phyloP scores from a whole-genome alignment of 176 grass and related monocot genomes.

The Carex littledalei region DNA sequence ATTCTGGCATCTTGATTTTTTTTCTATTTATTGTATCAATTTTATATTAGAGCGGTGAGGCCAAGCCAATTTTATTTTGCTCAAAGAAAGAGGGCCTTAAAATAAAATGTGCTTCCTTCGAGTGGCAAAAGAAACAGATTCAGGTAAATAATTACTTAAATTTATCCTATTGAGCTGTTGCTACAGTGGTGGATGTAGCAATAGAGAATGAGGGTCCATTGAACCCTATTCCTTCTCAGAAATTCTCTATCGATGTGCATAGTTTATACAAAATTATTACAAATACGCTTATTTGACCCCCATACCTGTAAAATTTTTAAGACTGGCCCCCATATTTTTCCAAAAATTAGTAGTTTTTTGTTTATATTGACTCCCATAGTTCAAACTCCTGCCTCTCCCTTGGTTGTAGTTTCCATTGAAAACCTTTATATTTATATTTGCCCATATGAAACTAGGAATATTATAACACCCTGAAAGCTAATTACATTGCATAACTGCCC shows the following conservation, averaged over 20 bases:
- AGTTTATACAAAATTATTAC: background rate
- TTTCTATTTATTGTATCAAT: background rate
- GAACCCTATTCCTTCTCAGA: background rate
- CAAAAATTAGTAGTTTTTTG: background rate
- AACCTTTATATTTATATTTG: background rate
- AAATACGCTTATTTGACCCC: background rate
- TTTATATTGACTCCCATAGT: background rate
- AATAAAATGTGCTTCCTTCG: background rate
- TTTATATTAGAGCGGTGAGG: constrained; percentile 5
- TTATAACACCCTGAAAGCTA: background rate
- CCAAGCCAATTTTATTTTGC: background rate
- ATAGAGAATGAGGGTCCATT: background rate
- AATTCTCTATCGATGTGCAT: background rate
- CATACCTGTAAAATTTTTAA: background rate
- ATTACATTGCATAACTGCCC: background rate
- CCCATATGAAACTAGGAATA: background rate
- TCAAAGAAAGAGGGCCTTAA: background rate
- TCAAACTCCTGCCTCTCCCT: background rate
- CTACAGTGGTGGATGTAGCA: background rate
- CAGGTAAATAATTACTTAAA: background rate
- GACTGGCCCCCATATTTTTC: background rate
- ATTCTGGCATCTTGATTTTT: background rate
- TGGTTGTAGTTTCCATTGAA: background rate
- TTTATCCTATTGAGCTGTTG: background rate
- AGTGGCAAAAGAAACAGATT: constrained; percentile 18